Conservation (phyloP, 2,329 filamentous ascomycete species). For the Diaporthe vexans region DNA sequence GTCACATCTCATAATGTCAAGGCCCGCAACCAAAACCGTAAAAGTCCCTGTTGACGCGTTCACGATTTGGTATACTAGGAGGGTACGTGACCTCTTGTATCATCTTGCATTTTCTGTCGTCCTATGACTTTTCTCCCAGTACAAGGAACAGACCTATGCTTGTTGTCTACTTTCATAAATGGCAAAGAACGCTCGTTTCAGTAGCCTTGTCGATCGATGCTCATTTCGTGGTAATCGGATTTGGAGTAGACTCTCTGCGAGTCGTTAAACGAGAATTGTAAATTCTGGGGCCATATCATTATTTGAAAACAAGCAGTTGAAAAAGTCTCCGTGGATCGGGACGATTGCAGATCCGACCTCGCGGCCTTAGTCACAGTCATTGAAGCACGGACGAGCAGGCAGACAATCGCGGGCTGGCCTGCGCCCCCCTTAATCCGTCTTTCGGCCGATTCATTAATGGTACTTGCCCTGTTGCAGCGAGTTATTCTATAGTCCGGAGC, state of each 20-base stretch:
- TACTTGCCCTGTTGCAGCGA: not conserved
- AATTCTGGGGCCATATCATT: too few species aligned
- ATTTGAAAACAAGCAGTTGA: not conserved
- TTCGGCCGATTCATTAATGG: not conserved
- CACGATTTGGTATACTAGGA: too few species aligned
- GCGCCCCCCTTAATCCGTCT: not conserved
- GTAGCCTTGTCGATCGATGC: not conserved
- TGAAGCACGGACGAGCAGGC: not conserved
- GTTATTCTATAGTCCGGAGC: not conserved
- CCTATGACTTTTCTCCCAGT: too few species aligned
- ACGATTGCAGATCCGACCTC: not conserved
- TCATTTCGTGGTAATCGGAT: not conserved
- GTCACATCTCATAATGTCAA: not conserved
- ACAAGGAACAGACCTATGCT: too few species aligned
- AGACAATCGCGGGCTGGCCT: not conserved
- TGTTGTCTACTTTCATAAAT: not conserved
- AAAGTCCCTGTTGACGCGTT: not conserved
- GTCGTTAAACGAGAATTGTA: not conserved
- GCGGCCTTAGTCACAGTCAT: not conserved
- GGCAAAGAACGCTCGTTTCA: not conserved
- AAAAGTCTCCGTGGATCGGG: not conserved
- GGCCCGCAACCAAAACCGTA: not conserved
- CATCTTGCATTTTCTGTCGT: too few species aligned
- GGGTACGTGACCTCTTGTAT: too few species aligned
- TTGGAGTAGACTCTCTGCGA: not conserved